phyloP scores from a whole-genome alignment of 2,329 filamentous ascomycete species.

The Ophiostoma fasciatum region DNA sequence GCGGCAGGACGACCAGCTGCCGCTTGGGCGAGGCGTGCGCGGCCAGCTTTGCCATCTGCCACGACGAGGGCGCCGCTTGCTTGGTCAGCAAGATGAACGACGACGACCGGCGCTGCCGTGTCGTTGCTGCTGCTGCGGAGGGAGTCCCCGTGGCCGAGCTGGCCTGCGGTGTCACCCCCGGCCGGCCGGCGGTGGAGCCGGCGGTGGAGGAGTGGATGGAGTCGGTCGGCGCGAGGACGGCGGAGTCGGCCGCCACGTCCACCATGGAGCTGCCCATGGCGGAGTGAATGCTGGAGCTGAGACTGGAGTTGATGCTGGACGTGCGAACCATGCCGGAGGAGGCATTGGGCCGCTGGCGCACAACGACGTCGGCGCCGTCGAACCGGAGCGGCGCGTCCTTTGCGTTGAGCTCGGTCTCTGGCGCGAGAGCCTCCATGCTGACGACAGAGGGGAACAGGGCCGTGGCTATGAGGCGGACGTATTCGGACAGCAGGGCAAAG shows the following conservation, averaged over 20 bases:
- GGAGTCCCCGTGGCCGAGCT: no score
- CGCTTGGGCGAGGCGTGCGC: constrained; percentile 46
- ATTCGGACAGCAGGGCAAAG: constrained; percentile 66
- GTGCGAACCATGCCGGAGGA: constrained; percentile 56
- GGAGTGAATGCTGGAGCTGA: constrained; percentile 9
- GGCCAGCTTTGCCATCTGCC: constrained; percentile 47
- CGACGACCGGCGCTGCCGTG: constrained; percentile 62
- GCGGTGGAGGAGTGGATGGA: background rate
- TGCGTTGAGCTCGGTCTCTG: constrained; percentile 77
- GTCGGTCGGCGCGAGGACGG: constrained; percentile 26
- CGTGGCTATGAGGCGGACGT: constrained; percentile 62
- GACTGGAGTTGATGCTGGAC: constrained; percentile 28
- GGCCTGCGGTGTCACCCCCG: background rate
- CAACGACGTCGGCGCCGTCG: constrained; percentile 71
- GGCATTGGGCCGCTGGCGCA: constrained; percentile 55
- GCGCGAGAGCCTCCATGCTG: constrained; percentile 66
- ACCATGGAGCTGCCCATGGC: constrained; percentile 3
- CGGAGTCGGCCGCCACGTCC: constrained; percentile 2
- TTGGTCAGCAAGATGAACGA: constrained; percentile 83
- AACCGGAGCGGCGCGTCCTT: constrained; percentile 69
- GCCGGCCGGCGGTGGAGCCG: constrained; percentile 17
- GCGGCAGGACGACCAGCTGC: constrained; percentile 24
- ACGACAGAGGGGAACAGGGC: constrained; percentile 81
- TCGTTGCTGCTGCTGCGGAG: constrained; percentile 14
- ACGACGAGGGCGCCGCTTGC: constrained; percentile 41